Percentiles rank a stretch among this genome's conserved stretches.
Evolutionary conservation across 208 protist genomes (phyloP).

Genomic region (Leishmania tropica): DNA sequence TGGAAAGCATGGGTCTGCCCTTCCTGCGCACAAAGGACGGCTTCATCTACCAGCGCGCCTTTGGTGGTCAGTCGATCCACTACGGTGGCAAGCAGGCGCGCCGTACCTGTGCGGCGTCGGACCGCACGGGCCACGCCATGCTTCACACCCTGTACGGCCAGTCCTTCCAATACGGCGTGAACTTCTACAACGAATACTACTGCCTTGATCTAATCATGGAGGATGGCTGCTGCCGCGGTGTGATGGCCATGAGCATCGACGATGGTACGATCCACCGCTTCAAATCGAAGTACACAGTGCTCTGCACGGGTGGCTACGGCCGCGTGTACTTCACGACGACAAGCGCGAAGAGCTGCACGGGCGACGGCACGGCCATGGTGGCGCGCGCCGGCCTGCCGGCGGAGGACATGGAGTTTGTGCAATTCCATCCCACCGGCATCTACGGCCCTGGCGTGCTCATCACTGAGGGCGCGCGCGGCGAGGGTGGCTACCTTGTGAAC

Average conservation of each 20-base stretch:
- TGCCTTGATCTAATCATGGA: conserved; percentile 99
- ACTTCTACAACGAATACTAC: conserved; percentile 99
- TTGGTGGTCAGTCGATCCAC: conserved; percentile 98
- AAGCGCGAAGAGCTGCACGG: conserved; percentile 99
- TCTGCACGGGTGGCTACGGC: conserved; percentile 98
- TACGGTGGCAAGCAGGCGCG: conserved; percentile 98
- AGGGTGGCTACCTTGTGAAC: conserved; percentile 99
- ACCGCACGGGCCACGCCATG: conserved; percentile 99
- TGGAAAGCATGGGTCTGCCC: conserved; percentile 98
- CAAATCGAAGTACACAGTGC: conserved; percentile 95
- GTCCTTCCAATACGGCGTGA: conserved; percentile 95
- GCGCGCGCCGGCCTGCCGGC: conserved; percentile 97
- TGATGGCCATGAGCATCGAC: conserved; percentile 97
- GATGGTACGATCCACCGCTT: conserved; percentile 99
- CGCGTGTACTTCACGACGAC: conserved; percentile 98
- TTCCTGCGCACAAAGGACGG: conserved; percentile 99
- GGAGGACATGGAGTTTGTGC: conserved; percentile 99
- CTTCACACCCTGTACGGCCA: conserved; percentile 99
- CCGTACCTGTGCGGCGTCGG: conserved; percentile 97
- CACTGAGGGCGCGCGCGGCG: conserved; percentile 97
- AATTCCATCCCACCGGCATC: conserved; percentile 99
- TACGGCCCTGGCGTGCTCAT: conserved; percentile 99
- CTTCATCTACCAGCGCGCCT: conserved; percentile 99
- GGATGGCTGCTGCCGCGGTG: conserved; percentile 94
- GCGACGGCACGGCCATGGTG: conserved; percentile 99